Percentiles rank a stretch among this genome's conserved stretches.
These are phyloP conservation scores for Schizosaccharomyces cryophilus DNA, from an alignment of 805 yeast species.

Conservation along the genomic window DNA sequence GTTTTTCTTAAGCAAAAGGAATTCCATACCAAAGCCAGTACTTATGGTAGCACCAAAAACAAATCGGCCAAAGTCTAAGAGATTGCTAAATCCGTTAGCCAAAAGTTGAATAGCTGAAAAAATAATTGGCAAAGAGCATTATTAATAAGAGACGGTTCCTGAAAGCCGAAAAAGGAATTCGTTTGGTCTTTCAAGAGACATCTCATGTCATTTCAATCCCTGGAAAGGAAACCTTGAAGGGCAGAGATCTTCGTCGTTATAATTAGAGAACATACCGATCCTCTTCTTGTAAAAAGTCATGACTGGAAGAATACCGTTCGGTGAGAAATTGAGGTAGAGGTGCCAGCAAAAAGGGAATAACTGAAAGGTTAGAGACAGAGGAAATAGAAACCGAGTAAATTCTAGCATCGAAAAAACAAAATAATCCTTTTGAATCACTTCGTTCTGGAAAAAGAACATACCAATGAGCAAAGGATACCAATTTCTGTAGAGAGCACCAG, in stretches of 20 bases:
- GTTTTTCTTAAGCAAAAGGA: not conserved
- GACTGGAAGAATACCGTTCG: not conserved
- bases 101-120: not conserved
- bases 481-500: constrained; percentile 68
- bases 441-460: constrained; percentile 5
- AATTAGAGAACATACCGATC: not conserved
- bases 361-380: not conserved
- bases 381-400: too few species aligned
- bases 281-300: constrained; percentile 1
- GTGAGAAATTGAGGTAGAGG: not conserved
- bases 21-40: not conserved
- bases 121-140: too few species aligned
- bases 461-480: constrained; percentile 72
- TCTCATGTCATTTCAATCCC: too few species aligned
- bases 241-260: too few species aligned
- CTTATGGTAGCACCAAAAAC: not conserved
- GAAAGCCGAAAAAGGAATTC: too few species aligned
- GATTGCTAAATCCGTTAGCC: not conserved
- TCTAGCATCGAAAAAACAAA: too few species aligned
- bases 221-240: too few species aligned
- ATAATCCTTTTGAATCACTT: too few species aligned
- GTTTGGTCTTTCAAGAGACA: too few species aligned
- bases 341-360: not conserved
- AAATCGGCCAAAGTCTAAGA: not conserved
- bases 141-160: too few species aligned